A percentile compares a stretch with the other conserved stretches of the same genome.
Evolutionary conservation across 2,329 filamentous ascomycete species (phyloP).

Genomic region (Paraphoma sp.): DNA sequence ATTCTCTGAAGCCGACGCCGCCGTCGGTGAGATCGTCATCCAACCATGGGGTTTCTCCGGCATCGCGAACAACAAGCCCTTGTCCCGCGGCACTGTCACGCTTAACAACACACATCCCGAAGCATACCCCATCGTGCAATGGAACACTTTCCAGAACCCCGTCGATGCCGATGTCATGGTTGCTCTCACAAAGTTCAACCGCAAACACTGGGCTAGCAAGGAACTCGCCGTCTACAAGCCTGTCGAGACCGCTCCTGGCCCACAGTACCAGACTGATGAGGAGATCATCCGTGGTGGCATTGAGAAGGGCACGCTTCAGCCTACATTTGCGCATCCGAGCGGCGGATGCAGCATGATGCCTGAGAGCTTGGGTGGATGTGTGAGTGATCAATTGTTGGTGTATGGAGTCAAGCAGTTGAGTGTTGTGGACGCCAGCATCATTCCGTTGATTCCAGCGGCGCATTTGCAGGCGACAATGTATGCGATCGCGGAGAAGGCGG

Average conservation of each 20-base stretch:
- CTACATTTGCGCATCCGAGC: conserved; percentile 22
- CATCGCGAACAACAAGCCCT: conserved; percentile 14
- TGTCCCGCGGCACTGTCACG: conserved; percentile 38
- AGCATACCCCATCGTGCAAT: conserved; percentile 33
- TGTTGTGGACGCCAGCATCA: conserved; percentile 33
- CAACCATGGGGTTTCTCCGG: conserved; percentile 13
- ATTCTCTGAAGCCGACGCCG: conserved; percentile 17
- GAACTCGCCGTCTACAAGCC: conserved; percentile 32
- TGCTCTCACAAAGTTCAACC: conserved; percentile 38
- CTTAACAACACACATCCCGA: conserved; percentile 39
- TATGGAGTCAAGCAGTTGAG: conserved; percentile 26
- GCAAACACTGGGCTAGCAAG: conserved; percentile 34
- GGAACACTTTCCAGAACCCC: conserved; percentile 40
- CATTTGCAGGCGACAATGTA: conserved; percentile 33
- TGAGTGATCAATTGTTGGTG: conserved; percentile 20
- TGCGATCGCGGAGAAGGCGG: conserved; percentile 31
- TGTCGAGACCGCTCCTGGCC: conserved; percentile 36
- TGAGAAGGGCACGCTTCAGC: conserved; percentile 6
- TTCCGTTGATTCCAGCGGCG: conserved; percentile 23
- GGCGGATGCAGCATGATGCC: conserved; percentile 29
- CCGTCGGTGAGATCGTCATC: conserved; percentile 31
- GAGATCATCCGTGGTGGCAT: conserved; percentile 13
- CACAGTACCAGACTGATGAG: conserved; percentile 13
- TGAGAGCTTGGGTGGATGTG: conserved; percentile 21
- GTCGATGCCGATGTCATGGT: conserved; percentile 43